Conservation (phyloP, 1,139 yeast genomes). For the Yamadazyma trypodendri region DNA sequence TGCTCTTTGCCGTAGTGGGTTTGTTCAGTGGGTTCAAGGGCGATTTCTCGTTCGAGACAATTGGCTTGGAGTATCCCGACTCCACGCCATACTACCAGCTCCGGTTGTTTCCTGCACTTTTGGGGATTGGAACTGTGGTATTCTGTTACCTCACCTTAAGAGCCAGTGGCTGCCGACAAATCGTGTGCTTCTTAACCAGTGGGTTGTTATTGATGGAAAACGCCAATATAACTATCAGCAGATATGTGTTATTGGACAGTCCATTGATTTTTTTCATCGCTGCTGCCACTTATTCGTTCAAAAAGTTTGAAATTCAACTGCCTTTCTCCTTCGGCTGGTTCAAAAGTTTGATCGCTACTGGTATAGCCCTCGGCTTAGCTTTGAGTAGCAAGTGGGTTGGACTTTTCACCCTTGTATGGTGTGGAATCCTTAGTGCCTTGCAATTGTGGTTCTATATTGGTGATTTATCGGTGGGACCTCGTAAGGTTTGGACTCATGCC, state of each 20-base stretch:
- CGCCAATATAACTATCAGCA: conserved; percentile 82
- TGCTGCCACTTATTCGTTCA: conserved; percentile 74
- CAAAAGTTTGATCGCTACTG: conserved; percentile 69
- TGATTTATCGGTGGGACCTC: conserved; percentile 65
- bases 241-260: conserved; percentile 86
- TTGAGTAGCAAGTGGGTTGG: conserved; percentile 96
- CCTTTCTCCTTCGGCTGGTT: conserved; percentile 75
- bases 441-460: conserved; percentile 90
- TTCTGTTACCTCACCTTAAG: conserved; percentile 79
- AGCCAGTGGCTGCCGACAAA: conserved; percentile 82
- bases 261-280: conserved; percentile 92
- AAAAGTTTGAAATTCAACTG: conserved; percentile 74
- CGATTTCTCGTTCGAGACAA: conserved; percentile 66
- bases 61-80: conserved; percentile 64
- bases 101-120: conserved; percentile 81
- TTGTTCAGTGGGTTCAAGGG: conserved; percentile 75
- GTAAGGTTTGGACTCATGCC: conserved; percentile 52
- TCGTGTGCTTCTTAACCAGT: conserved; percentile 67
- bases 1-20: conserved; percentile 80
- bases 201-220: conserved; percentile 76
- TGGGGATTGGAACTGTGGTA: conserved; percentile 79
- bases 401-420: conserved; percentile 89
- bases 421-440: conserved; percentile 70
- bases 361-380: conserved; percentile 84
- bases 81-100: conserved; percentile 72